Percentiles rank a stretch among this genome's conserved stretches.
Evolutionary conservation across 306 rosid species (phyloP).

Genomic region (Echinosophora koreensis): DNA sequence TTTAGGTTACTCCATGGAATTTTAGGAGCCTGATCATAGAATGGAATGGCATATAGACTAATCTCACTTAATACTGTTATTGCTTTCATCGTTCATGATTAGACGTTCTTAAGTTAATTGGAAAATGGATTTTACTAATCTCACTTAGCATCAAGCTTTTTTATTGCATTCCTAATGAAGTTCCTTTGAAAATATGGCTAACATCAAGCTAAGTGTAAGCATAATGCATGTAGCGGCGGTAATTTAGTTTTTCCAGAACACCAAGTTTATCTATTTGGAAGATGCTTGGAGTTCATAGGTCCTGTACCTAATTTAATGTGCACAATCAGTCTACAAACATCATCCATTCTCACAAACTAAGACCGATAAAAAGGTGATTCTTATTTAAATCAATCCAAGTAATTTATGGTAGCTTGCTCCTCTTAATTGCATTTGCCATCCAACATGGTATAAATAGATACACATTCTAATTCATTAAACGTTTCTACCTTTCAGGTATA

Average conservation of each 20-base stretch:
- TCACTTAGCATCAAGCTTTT: neutral
- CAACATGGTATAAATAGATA: conserved; percentile 12
- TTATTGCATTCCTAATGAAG: neutral
- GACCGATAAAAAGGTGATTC: neutral
- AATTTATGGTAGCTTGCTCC: conserved; percentile 15
- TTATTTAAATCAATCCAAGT: conserved; percentile 13
- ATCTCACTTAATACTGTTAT: conserved; percentile 1
- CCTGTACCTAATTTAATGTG: neutral
- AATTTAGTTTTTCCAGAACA: conserved; percentile 5
- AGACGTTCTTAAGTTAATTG: neutral
- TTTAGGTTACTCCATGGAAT: neutral
- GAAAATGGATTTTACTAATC: neutral
- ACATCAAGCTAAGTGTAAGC: conserved; percentile 8
- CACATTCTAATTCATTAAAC: conserved; percentile 35
- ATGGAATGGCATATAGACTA: neutral
- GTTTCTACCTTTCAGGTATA: conserved; percentile 64
- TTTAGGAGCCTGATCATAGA: conserved; percentile 29
- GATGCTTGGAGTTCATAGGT: conserved; percentile 36
- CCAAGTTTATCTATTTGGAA: conserved; percentile 14
- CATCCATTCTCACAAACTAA: neutral
- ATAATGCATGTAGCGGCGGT: neutral
- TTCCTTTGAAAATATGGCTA: neutral
- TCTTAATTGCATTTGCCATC: conserved; percentile 17
- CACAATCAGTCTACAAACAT: neutral
- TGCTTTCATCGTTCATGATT: neutral